These are phyloP conservation scores for Yamadazyma epiphylla DNA, from an alignment of 1,139 yeast genomes.

Conservation along the genomic window DNA sequence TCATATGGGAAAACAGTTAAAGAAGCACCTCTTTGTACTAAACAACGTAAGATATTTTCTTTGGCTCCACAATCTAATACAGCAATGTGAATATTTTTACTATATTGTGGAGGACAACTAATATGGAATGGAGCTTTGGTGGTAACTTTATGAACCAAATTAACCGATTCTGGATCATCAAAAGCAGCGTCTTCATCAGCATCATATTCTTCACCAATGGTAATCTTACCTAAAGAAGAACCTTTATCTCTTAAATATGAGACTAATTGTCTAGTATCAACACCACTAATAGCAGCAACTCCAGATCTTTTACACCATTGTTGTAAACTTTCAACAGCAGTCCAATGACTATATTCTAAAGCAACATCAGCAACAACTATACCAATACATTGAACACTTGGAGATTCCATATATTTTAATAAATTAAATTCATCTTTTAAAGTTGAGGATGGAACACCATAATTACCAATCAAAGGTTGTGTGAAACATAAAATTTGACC, in stretches of 20 bases:
- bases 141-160: slow-evolving; percentile 89
- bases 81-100: slow-evolving; percentile 72
- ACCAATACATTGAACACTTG: slow-evolving; percentile 89
- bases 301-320: slow-evolving; percentile 97
- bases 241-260: slow-evolving; percentile 93
- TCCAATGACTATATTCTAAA: slow-evolving; percentile 95
- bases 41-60: slow-evolving; percentile 90
- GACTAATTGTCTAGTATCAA: slow-evolving; percentile 93
- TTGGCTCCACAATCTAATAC: slow-evolving; percentile 97
- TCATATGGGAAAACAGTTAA: slow-evolving; percentile 95
- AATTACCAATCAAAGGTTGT: slow-evolving; percentile 94
- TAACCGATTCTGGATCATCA: slow-evolving; percentile 87
- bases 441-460: slow-evolving; percentile 90
- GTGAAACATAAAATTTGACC: slow-evolving; percentile 97
- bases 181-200: slow-evolving; percentile 91
- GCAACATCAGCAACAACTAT: slow-evolving; percentile 96
- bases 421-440: slow-evolving; percentile 79
- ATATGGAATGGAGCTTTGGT: slow-evolving; percentile 95
- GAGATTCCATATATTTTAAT: slow-evolving; percentile 87
- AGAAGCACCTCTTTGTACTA: slow-evolving; percentile 92
- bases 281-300: slow-evolving; percentile 95
- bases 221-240: slow-evolving; percentile 84
- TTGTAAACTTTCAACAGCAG: slow-evolving; percentile 92
- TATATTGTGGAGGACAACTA: slow-evolving; percentile 56
- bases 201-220: slow-evolving; percentile 86